Evolutionary conservation across 345 rosid genomes (phyloP).

Genomic region (Cardamine occulta): DNA sequence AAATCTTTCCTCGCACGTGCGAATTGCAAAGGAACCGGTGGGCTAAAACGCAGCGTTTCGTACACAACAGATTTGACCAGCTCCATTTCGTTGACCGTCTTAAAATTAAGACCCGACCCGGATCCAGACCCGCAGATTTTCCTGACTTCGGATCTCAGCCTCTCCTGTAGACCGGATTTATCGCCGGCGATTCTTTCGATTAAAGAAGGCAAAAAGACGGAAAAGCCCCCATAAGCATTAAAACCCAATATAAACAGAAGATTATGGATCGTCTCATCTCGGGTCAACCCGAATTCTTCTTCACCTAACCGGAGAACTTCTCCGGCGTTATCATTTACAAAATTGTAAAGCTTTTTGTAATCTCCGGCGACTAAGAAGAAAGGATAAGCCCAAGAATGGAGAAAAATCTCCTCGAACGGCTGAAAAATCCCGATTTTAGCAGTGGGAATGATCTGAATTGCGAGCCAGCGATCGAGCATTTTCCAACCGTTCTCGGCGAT

Average conservation of each 20-base stretch:
- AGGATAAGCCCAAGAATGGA: slow-evolving; percentile 85
- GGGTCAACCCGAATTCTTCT: slow-evolving; percentile 63
- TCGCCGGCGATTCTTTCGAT: slow-evolving; percentile 51
- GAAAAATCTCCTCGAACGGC: slow-evolving; percentile 72
- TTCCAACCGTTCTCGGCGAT: slow-evolving; percentile 55
- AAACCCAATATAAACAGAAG: slow-evolving; percentile 72
- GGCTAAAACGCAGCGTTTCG: slow-evolving; percentile 71
- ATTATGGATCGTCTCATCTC: slow-evolving; percentile 67
- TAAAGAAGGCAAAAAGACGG: slow-evolving; percentile 58
- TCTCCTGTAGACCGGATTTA: slow-evolving; percentile 60
- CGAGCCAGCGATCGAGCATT: slow-evolving; percentile 67
- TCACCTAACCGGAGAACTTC: slow-evolving; percentile 56
- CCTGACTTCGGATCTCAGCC: slow-evolving; percentile 54
- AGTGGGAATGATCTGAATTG: slow-evolving; percentile 67
- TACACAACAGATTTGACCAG: slow-evolving; percentile 81
- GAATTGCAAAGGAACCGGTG: slow-evolving; percentile 74
- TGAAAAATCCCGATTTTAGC: slow-evolving; percentile 50
- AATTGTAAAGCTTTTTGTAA: slow-evolving; percentile 60
- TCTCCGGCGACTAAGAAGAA: slow-evolving; percentile 56
- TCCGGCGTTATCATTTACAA: slow-evolving; percentile 54
- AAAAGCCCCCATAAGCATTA: slow-evolving; percentile 88
- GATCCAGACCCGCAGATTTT: slow-evolving; percentile 49
- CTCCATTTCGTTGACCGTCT: slow-evolving; percentile 64
- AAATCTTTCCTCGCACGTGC: slow-evolving; percentile 87
- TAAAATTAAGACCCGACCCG: slow-evolving; percentile 53